Evolutionary conservation across 805 yeast species (phyloP).

Genomic region (Candida pini): DNA sequence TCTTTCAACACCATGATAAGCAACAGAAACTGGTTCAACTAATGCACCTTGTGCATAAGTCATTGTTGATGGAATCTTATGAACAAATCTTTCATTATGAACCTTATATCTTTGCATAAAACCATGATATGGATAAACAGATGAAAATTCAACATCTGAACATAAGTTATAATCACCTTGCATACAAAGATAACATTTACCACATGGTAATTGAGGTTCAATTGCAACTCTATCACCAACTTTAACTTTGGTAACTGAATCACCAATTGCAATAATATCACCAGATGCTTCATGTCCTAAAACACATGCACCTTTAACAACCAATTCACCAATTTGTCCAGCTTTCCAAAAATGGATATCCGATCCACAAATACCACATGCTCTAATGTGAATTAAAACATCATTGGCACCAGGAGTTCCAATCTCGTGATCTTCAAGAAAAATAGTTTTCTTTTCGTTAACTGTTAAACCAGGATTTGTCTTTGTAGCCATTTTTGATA

Average conservation of each 20-base stretch:
- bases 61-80: slow-evolving; percentile 37
- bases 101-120: slow-evolving; percentile 34
- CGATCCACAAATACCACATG: slow-evolving; percentile 73
- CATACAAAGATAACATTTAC: slow-evolving; percentile 32
- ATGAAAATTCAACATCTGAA: slow-evolving; percentile 32
- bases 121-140: slow-evolving; percentile 35
- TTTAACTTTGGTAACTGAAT: slow-evolving; percentile 38
- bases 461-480: slow-evolving; percentile 19
- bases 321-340: slow-evolving; percentile 54
- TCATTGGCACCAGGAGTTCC: slow-evolving; percentile 30
- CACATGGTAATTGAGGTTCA: slow-evolving; percentile 54
- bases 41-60: slow-evolving; percentile 49
- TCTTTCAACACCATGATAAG: slow-evolving; percentile 44
- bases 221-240: slow-evolving; percentile 44
- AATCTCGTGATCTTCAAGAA: slow-evolving; percentile 15
- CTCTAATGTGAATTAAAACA: slow-evolving; percentile 52
- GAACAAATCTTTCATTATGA: slow-evolving; percentile 29
- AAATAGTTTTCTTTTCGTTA: slow-evolving; percentile 15
- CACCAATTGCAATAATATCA: slow-evolving; percentile 43
- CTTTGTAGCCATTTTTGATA: slow-evolving; percentile 1
- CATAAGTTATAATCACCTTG: slow-evolving; percentile 38
- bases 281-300: slow-evolving; percentile 45
- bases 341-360: slow-evolving; percentile 66
- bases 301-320: slow-evolving; percentile 30
- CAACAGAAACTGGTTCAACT: slow-evolving; percentile 51